Evolutionary conservation across 2,329 filamentous ascomycete genomes (phyloP), one percentile per base, ranked within the genome.

Genomic region (Claviceps maximensis): DNA sequence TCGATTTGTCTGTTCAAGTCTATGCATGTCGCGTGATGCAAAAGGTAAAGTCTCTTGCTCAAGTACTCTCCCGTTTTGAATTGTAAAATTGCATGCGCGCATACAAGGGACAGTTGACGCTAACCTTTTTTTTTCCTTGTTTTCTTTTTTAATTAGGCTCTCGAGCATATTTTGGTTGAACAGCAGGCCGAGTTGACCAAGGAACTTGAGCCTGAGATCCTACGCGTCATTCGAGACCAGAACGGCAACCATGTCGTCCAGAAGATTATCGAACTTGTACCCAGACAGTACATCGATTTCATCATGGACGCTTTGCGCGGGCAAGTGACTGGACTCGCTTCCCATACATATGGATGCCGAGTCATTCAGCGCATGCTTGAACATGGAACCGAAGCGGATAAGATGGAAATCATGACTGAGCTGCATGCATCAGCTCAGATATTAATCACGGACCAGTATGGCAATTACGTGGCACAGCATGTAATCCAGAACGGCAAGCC

Each of bases 181-280:
- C 90, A 97, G 65, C 90, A 96, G 74, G 83, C 83, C 12, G 79
- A 82, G 53, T 79, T 96, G 61, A 84, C 94, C 31, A 83, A 84
- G 61, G 93, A 97, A 67, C 78, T 97, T 1, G 83, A 90, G 64
- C 74, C 78, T 27, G 78, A 89, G 52, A 81, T 96, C 5, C 66
- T 91, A 52, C 80, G 79, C 55, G 87, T 91, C 53, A 84, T 95
- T 57, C 86, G 84, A 60, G 86, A 96, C 60, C 82, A 89, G 64
- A 93, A 96, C 60, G 93, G 91, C 52, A 98, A 98, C 67, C 93
- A 98, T 59, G 93, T 98, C 29, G 83, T 98, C 19, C 93, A 97
- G 62, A 95, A 95, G 68, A 85, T 91, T 10, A 89, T 98, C 55
- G 85, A 93, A 75, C 84, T 60, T 80, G 91, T 54, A 6, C 87